Conservation (phyloP, 176 grass and related monocot genomes). For the Stipa capillata region DNA sequence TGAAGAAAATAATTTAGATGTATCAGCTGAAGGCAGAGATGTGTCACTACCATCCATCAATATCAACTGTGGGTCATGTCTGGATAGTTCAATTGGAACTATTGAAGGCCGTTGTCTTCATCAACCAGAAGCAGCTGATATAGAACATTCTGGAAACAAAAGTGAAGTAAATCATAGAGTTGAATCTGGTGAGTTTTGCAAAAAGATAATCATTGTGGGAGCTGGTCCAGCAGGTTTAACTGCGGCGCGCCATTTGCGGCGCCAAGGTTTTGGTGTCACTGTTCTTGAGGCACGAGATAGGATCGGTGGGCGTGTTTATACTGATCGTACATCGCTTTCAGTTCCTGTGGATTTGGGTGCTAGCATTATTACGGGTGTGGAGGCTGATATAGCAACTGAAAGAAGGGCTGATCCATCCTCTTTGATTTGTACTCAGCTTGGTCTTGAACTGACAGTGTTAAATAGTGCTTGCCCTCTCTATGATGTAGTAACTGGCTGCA, state of each 20-base stretch:
- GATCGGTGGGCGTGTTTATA: slow-evolving; percentile 88
- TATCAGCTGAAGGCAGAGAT: slow-evolving; percentile 17
- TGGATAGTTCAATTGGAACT: slow-evolving; percentile 22
- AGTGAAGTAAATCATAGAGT: background rate
- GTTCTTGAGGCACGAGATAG: slow-evolving; percentile 93
- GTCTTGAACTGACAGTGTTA: slow-evolving; percentile 84
- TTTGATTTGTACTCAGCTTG: slow-evolving; percentile 89
- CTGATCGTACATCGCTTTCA: slow-evolving; percentile 80
- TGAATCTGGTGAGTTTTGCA: slow-evolving; percentile 26
- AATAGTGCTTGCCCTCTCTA: slow-evolving; percentile 97
- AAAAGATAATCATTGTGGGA: slow-evolving; percentile 80
- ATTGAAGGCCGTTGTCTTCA: slow-evolving; percentile 1
- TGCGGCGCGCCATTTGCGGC: slow-evolving; percentile 81
- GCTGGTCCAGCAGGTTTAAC: slow-evolving; percentile 95
- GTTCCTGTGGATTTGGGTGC: slow-evolving; percentile 99
- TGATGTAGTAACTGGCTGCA: slow-evolving; percentile 75
- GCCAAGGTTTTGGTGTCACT: slow-evolving; percentile 78
- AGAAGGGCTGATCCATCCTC: slow-evolving; percentile 90
- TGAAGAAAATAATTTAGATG: slow-evolving; percentile 28
- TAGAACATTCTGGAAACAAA: slow-evolving; percentile 25
- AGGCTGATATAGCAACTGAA: slow-evolving; percentile 95
- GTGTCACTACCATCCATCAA: slow-evolving; percentile 1
- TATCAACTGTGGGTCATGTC: too few relatives aligned
- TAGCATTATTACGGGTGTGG: slow-evolving; percentile 96
- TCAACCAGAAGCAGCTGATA: slow-evolving; percentile 18